A percentile compares a stretch with the other conserved stretches of the same genome.
Evolutionary conservation across 306 rosid genomes (phyloP).

Genomic region (Prunus padus): DNA sequence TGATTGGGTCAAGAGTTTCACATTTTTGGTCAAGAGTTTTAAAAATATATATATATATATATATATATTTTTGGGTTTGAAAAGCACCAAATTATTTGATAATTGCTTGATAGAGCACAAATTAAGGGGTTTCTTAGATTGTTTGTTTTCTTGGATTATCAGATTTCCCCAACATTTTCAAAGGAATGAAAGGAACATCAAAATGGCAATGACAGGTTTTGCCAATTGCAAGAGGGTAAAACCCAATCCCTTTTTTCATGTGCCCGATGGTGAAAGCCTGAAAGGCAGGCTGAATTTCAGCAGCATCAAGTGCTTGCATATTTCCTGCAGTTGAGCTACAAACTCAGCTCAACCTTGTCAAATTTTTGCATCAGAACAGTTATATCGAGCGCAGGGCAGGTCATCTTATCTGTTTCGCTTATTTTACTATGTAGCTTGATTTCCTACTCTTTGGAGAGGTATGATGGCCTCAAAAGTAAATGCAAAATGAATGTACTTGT

Average conservation of each 20-base stretch:
- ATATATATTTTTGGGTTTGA: background rate
- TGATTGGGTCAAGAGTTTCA: constrained; percentile 39
- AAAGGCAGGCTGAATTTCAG: constrained; percentile 7
- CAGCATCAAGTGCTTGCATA: constrained; percentile 3
- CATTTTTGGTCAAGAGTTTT: constrained; percentile 15
- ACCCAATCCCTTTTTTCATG: background rate
- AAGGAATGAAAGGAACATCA: constrained; percentile 4
- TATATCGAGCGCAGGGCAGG: background rate
- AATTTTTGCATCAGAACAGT: background rate
- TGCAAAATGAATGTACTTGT: no score
- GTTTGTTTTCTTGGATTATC: background rate
- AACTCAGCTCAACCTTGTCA: background rate
- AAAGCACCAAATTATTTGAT: background rate
- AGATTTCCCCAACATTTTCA: constrained; percentile 10
- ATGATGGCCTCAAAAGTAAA: background rate
- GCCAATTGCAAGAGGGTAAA: background rate
- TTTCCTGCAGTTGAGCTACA: background rate
- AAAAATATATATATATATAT: no score
- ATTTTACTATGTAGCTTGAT: no score
- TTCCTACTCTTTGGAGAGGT: background rate
- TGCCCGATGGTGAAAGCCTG: background rate
- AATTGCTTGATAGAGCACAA: background rate
- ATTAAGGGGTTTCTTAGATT: background rate
- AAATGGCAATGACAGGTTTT: background rate
- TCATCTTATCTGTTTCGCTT: background rate